Conservation (phyloP, 192 early-diverging fungal genomes). For the Cetraspora pellucida region DNA sequence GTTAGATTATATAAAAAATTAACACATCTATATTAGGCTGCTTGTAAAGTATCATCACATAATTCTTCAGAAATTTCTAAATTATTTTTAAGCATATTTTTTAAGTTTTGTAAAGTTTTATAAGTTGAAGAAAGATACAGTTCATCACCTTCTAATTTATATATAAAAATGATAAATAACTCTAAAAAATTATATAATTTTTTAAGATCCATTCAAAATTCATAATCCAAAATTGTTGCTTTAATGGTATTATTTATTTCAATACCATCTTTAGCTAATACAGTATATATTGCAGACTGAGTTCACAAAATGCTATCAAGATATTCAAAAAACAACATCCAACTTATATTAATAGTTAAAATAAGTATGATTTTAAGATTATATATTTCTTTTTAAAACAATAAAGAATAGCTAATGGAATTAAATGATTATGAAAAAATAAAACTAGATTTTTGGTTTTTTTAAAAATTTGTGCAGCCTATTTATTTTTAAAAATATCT, state of each 20-base stretch:
- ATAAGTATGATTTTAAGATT: background rate
- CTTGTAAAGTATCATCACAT: background rate
- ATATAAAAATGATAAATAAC: background rate
- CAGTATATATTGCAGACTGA: background rate
- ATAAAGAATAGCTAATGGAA: background rate
- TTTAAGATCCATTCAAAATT: background rate
- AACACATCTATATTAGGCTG: background rate
- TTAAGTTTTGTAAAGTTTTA: background rate
- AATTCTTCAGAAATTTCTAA: background rate
- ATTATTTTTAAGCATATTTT: background rate
- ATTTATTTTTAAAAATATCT: slow-evolving; percentile 1
- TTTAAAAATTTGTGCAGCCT: background rate
- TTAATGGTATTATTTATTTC: background rate
- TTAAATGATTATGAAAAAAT: background rate
- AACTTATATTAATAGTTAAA: background rate
- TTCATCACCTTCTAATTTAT: background rate
- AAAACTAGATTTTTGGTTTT: background rate
- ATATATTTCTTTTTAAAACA: background rate
- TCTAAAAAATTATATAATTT: background rate
- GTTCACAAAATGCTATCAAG: background rate
- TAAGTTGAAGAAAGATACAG: background rate
- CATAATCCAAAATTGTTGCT: background rate
- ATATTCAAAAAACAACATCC: background rate
- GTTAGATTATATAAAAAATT: slow-evolving; percentile 14
- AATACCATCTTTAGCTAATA: background rate